Percentiles rank a stretch among this genome's conserved stretches.
Evolutionary conservation across 2,329 filamentous ascomycete genomes (phyloP).

Genomic region (Taxawa tesnikishii): DNA sequence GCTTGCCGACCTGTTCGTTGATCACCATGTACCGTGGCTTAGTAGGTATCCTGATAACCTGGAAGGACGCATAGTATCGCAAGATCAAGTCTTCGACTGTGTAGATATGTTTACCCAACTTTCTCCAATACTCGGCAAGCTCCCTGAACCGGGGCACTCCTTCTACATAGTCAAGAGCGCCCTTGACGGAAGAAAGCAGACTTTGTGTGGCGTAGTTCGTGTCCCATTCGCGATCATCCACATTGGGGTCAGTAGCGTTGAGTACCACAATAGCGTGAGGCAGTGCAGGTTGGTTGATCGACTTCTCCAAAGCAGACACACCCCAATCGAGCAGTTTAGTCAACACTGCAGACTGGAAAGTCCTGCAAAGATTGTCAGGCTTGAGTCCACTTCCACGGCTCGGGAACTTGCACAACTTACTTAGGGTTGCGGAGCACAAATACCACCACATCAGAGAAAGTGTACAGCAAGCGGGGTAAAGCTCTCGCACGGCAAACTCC

Average conservation of each 20-base stretch:
- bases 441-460: constrained; percentile 26
- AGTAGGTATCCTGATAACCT: constrained; percentile 34
- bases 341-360: constrained; percentile 21
- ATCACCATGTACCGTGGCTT: constrained; percentile 35
- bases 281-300: constrained; percentile 42
- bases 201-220: constrained; percentile 20
- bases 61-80: constrained; percentile 39
- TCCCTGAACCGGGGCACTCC: constrained; percentile 21
- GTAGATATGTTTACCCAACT: constrained; percentile 28
- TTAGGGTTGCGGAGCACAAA: constrained; percentile 23
- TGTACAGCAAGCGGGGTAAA: constrained; percentile 26
- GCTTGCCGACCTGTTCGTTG: constrained; percentile 33
- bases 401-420: too few relatives aligned
- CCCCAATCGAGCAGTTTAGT: constrained; percentile 38
- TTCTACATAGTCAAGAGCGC: constrained; percentile 17
- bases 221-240: constrained; percentile 21
- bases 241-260: constrained; percentile 19
- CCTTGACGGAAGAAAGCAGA: constrained; percentile 18
- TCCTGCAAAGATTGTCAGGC: too few relatives aligned
- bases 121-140: constrained; percentile 30
- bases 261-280: constrained; percentile 43
- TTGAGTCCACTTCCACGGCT: too few relatives aligned
- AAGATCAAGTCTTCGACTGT: constrained; percentile 34
- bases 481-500: constrained; percentile 19
- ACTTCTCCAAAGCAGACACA: constrained; percentile 37